Evolutionary conservation across 2,329 filamentous ascomycete species (phyloP).

Genomic region (Paraphaeosphaeria sporulosa): DNA sequence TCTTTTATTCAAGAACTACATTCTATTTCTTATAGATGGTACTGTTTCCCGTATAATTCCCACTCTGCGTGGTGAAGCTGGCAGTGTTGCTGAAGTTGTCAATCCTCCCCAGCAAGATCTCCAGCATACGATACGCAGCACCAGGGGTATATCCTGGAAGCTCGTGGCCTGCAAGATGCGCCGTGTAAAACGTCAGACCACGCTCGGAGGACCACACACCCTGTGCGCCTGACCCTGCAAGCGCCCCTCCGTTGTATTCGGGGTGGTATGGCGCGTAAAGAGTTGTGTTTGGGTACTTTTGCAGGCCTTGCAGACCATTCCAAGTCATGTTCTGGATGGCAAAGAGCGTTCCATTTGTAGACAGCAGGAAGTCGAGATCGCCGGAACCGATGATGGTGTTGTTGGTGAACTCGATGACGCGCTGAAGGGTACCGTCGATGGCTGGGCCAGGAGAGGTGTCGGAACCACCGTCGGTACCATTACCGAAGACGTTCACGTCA

Average conservation of each 20-base stretch:
- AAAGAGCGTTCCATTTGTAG: slow-evolving; percentile 61
- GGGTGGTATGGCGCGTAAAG: slow-evolving; percentile 57
- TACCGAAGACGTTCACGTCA: slow-evolving; percentile 52
- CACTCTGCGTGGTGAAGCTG: slow-evolving; percentile 48
- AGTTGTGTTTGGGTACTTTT: slow-evolving; percentile 49
- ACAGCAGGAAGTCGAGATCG: slow-evolving; percentile 58
- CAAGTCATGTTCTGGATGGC: slow-evolving; percentile 64
- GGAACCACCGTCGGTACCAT: slow-evolving; percentile 31
- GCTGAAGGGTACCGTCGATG: slow-evolving; percentile 52
- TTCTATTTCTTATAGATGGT: slow-evolving; percentile 33
- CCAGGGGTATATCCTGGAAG: slow-evolving; percentile 54
- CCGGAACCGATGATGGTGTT: slow-evolving; percentile 60
- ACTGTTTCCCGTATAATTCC: slow-evolving; percentile 40
- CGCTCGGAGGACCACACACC: slow-evolving; percentile 54
- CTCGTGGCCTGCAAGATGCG: slow-evolving; percentile 53
- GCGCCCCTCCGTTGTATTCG: slow-evolving; percentile 49
- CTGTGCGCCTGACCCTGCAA: slow-evolving; percentile 51
- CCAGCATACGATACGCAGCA: slow-evolving; percentile 52
- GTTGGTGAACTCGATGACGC: slow-evolving; percentile 61
- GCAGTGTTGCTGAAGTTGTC: slow-evolving; percentile 44
- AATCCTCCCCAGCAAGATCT: slow-evolving; percentile 53
- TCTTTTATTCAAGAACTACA: not conserved
- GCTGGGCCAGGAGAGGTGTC: slow-evolving; percentile 52
- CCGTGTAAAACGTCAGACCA: slow-evolving; percentile 56
- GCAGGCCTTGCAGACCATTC: slow-evolving; percentile 58